Base-by-base conservation (phyloP, 257 asterid genomes). In the Mitragyna speciosa region DNA sequence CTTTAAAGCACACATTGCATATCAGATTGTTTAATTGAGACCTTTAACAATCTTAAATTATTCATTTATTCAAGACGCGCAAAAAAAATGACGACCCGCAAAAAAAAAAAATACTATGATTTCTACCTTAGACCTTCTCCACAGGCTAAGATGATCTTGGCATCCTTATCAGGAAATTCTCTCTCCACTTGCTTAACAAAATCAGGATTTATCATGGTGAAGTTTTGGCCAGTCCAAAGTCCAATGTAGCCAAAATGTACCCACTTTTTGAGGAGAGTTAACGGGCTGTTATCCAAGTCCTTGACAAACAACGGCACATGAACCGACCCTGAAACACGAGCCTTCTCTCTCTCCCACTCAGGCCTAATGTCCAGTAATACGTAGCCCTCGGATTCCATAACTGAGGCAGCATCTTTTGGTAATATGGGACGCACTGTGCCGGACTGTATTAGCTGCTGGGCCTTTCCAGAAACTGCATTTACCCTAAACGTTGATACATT, bases 161-260 rank as follows among this genome's bases (percentile, higher is more conserved):
- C 77, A 17, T 92, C 88, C 82, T 93, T 95, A 70, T 89, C 92
- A 19, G 98, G 97, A 61, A 89, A 86, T 75, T 72, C 47, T 15
- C 64, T 67, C n/a, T 83, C 93, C 75, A 95, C 97, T 73, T 89
- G 90, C 26, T 84, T 58, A 51, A 91, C 45, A 82, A 93, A 95
- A 0, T 74, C 80, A 11, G 90, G 87, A 80, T 95, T 95, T 0
- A 93, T 88, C 95, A 87, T 89, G 0, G 98, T 95, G 59, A 92
- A 90, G 31, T 87, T 83, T 83, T 93, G 99, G 6, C 99, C 98
- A 19, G 98, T 93, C 99, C 98, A 93, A n/a, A 87, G 82, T 24
- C 99, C 98, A 80, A 93, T 92, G 76, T 95, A 95, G 2, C 98
- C 99, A 72, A 93, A 91, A 87, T 95, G 99, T 15, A 93, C 99